Percentiles rank a stretch among this genome's conserved stretches.
Conservation (phyloP, 768 basidiomycete genomes). For the Pisolithus marmoratus region DNA sequence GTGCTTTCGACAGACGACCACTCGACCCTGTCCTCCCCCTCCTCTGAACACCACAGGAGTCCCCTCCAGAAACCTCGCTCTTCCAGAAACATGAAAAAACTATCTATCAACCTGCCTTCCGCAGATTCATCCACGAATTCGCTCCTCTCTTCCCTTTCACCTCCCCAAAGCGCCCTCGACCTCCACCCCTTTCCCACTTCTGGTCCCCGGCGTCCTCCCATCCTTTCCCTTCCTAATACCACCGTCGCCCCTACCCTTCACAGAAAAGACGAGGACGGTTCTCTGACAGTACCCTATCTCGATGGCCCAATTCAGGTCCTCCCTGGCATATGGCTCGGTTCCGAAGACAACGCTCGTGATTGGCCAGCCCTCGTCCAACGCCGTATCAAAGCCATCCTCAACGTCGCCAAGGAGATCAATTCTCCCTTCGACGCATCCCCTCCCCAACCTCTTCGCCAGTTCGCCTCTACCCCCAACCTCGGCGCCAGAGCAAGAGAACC, state of each 20-base stretch:
- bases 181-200: slow-evolving; percentile 22
- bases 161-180: slow-evolving; percentile 28
- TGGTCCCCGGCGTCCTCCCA: slow-evolving; percentile 59
- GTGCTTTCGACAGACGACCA: slow-evolving; percentile 43
- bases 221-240: slow-evolving; percentile 60
- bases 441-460: slow-evolving; percentile 49
- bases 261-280: slow-evolving; percentile 60
- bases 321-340: slow-evolving; percentile 85
- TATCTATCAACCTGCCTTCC: slow-evolving; percentile 64
- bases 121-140: slow-evolving; percentile 54
- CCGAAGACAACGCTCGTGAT: slow-evolving; percentile 87
- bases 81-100: slow-evolving; percentile 68
- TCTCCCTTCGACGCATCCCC: slow-evolving; percentile 55
- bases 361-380: slow-evolving; percentile 65
- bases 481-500: slow-evolving; percentile 28
- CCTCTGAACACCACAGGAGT: slow-evolving; percentile 46
- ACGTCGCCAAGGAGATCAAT: slow-evolving; percentile 88
- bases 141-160: slow-evolving; percentile 32
- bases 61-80: slow-evolving; percentile 42
- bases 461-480: slow-evolving; percentile 67
- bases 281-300: slow-evolving; percentile 62
- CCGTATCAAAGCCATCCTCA: slow-evolving; percentile 76
- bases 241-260: slow-evolving; percentile 48
- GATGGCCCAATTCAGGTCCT: slow-evolving; percentile 82
- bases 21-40: slow-evolving; percentile 46